These are phyloP conservation scores for Pythium utonaiense DNA, from an alignment of 352 stramenopile genomes.

Conservation along the genomic window DNA sequence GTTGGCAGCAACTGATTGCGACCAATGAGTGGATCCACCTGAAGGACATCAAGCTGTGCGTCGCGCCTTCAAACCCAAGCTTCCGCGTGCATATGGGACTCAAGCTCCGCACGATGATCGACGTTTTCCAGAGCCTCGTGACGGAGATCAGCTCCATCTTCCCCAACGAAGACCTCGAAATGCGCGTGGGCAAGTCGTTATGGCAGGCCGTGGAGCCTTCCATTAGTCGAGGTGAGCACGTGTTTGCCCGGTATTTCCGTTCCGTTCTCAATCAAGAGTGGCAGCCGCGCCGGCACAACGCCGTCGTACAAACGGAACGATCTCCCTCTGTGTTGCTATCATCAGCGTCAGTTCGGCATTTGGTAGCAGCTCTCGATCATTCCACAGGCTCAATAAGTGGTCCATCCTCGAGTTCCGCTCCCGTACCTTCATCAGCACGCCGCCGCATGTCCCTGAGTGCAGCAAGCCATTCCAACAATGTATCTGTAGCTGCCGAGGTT, in stretches of 20 bases:
- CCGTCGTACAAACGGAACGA: background rate
- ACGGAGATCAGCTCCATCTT: constrained; percentile 75
- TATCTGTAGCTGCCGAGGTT: background rate
- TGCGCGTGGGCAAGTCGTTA: constrained; percentile 47
- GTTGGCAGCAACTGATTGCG: constrained; percentile 39
- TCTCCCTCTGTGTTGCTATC: constrained; percentile 16
- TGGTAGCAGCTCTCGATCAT: constrained; percentile 25
- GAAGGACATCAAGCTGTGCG: constrained; percentile 46
- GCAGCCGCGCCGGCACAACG: background rate
- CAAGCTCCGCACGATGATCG: constrained; percentile 54
- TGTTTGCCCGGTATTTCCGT: constrained; percentile 71
- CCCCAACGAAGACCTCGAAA: constrained; percentile 55
- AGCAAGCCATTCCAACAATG: background rate
- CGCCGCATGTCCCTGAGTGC: constrained; percentile 12
- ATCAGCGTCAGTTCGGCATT: constrained; percentile 15
- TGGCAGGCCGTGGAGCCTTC: constrained; percentile 53
- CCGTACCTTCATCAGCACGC: background rate
- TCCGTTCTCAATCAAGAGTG: constrained; percentile 56
- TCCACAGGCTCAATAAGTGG: constrained; percentile 13
- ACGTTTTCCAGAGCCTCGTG: constrained; percentile 57
- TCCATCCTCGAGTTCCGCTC: background rate
- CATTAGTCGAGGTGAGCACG: constrained; percentile 58
- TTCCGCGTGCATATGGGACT: constrained; percentile 69
- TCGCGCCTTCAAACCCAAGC: constrained; percentile 45
- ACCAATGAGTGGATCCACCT: constrained; percentile 50